These are phyloP conservation scores for Plasmopara halstedii DNA, from an alignment of 352 stramenopile species.

Conservation along the genomic window DNA sequence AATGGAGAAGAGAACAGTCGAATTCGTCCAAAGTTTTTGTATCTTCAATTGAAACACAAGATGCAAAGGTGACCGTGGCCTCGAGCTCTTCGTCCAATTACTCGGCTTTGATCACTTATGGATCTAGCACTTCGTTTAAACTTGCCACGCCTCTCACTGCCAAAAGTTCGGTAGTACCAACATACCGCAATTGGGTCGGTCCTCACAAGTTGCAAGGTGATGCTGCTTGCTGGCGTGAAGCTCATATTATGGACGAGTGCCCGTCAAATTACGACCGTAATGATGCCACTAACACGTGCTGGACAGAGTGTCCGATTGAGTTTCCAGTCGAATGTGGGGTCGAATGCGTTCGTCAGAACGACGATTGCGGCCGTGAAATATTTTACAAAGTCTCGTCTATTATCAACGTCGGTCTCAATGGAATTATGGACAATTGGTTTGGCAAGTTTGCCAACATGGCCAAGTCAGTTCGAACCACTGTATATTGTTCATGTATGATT, in stretches of 20 bases:
- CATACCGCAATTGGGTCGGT: constrained; percentile 31
- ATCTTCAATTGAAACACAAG: constrained; percentile 1
- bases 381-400: constrained; percentile 26
- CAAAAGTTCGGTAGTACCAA: constrained; percentile 14
- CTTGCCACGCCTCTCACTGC: constrained; percentile 13
- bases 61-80: constrained; percentile 6
- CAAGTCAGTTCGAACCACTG: constrained; percentile 25
- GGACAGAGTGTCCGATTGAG: constrained; percentile 36
- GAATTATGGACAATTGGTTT: constrained; percentile 36
- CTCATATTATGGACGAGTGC: constrained; percentile 27
- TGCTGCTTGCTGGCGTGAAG: constrained; percentile 13
- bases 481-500: constrained; percentile 25
- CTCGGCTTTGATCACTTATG: constrained; percentile 8
- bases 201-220: constrained; percentile 3
- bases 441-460: constrained; percentile 24
- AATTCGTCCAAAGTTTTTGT: not conserved
- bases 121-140: constrained; percentile 10
- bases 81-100: constrained; percentile 11
- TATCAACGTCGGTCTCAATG: constrained; percentile 26
- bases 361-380: constrained; percentile 27
- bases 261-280: constrained; percentile 26
- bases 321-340: constrained; percentile 26
- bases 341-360: constrained; percentile 28
- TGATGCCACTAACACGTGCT: constrained; percentile 38
- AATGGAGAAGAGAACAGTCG: not conserved